phyloP scores from a whole-genome alignment of 2,329 filamentous ascomycete genomes.

The Pseudogymnoascus sp. region DNA sequence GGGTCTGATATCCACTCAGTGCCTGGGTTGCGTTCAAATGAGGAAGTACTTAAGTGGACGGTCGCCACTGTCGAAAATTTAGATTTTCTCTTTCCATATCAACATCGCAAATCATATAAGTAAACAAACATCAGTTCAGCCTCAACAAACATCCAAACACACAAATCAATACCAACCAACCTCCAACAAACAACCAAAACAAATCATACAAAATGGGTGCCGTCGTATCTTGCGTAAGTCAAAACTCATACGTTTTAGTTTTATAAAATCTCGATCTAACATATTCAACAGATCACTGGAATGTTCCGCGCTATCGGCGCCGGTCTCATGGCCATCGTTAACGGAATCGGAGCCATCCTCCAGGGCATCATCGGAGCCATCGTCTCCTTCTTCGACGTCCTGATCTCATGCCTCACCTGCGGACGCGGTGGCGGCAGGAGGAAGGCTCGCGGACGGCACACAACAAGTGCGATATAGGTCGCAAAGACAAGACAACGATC shows the following conservation, averaged over 20 bases:
- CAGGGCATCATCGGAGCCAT: conserved; percentile 28
- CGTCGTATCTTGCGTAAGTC: conserved; percentile 31
- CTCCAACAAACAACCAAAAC: conserved; percentile 13
- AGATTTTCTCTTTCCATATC: conserved; percentile 1
- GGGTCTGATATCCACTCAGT: not conserved
- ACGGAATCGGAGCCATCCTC: conserved; percentile 40
- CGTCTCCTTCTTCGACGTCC: conserved; percentile 29
- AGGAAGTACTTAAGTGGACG: conserved; percentile 2
- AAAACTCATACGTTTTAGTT: not conserved
- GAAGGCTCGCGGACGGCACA: conserved; percentile 12
- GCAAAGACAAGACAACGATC: not conserved
- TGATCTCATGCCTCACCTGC: conserved; percentile 32
- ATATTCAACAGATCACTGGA: conserved; percentile 23
- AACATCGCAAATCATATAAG: not conserved
- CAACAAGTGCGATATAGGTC: conserved; percentile 15
- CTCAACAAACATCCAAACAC: conserved; percentile 1
- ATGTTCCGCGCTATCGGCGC: conserved; percentile 29
- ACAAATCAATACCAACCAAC: conserved; percentile 16
- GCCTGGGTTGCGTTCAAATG: not conserved
- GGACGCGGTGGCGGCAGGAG: conserved; percentile 26
- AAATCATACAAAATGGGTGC: conserved; percentile 29
- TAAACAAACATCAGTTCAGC: not conserved
- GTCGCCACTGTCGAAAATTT: conserved; percentile 1
- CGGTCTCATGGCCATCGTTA: conserved; percentile 42
- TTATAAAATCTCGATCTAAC: conserved; percentile 12